Base-by-base conservation (phyloP, 1,284 basidiomycete genomes). In the Paramarasmius palmivorus region DNA sequence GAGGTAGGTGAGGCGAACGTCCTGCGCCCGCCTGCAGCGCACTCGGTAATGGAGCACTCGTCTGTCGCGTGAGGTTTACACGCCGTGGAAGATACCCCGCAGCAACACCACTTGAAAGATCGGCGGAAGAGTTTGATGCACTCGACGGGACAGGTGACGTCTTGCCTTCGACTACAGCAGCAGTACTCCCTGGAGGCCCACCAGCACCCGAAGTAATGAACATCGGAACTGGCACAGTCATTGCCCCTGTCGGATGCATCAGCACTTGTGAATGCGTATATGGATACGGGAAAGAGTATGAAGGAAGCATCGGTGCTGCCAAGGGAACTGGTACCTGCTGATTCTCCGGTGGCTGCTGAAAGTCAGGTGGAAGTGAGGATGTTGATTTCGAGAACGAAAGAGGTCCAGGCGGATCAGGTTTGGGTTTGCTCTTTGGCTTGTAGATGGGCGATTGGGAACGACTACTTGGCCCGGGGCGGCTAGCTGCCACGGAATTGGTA, bases 41-140 rank as follows among this genome's bases (percentile, higher is more conserved):
- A 32, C 29, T 32, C n/a, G 56, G 56, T 26, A 57, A 29, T 17
- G 56, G 56, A 14, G 56, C 56, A 41, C 56, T 57, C 15, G 46
- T 54, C 23, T 57, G 56, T 37, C 56, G 32, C 34, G 46, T 52
- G 12, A 57, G 53, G 19, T 51, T 36, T 7, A 57, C 40, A 17
- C 56, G 39, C 9, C 50, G 42, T 5, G 44, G 44, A 20, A 42
- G 39, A 15, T 32, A 29, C 25, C n/a, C 25, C 44, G 23, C 7
- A 32, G 25, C 15, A 26, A 14, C 19, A 46, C 14, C 2, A 4
- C 26, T 22, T 37, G 36, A 17, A 4, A 17, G 17, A 10, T 40
- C 22, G 9, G 9, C 19, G 5, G 15, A 12, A 6, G 23, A 26
- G 3, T n/a, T 17, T 1, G 44, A 19, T 14, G 44, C 22, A 29